Evolutionary conservation across 805 yeast genomes (phyloP), one percentile per base, ranked within the genome.

Genomic region (Candida takata): DNA sequence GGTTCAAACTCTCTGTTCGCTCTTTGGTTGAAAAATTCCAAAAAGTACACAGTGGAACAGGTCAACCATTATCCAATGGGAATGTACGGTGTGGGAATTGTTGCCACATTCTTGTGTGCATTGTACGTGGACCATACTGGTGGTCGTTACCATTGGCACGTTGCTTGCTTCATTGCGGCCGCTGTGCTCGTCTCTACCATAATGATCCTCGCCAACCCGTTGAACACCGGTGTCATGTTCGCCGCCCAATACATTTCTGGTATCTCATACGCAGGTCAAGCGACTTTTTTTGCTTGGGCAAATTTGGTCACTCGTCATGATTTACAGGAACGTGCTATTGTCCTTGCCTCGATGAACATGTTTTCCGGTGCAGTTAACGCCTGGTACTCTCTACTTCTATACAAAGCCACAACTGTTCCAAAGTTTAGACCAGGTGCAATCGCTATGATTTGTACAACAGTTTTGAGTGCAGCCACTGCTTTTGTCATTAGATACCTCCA

Each of bases 341-440:
- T 76, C 2, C 58, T 78, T 33, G 84, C 79, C 0, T 73, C 79
- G 0, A 75, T 76, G 80, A 75, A 75, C 52, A 74, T 74, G 78
- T 73, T 74, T 52, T 69, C 76, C 20, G 69, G 72, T 46, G 77
- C 79, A 3, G 74, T 75, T 8, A 76, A 74, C 50, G 78, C 80
- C 3, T 76, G 81, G 81, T 75, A 80, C 79, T 64, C 74, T 1
- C 40, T 77, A 13, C 33, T 76, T 3, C 73, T 77, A 47, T 77
- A 63, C 44, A 55, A 67, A 18, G 79, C 80, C 2, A 55, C 65
- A 5, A 63, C 66, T 28, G 79, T 65, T 1, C 81, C 81, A 2
- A 54, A 59, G 31, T 74, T 69, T 41, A 58, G 54, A 34, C 67
- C 65, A 31, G 82, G 81, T 13, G 67, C 74, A 37, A 72, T 66